phyloP scores from a whole-genome alignment of 768 basidiomycete species.

The Suillus discolor region DNA sequence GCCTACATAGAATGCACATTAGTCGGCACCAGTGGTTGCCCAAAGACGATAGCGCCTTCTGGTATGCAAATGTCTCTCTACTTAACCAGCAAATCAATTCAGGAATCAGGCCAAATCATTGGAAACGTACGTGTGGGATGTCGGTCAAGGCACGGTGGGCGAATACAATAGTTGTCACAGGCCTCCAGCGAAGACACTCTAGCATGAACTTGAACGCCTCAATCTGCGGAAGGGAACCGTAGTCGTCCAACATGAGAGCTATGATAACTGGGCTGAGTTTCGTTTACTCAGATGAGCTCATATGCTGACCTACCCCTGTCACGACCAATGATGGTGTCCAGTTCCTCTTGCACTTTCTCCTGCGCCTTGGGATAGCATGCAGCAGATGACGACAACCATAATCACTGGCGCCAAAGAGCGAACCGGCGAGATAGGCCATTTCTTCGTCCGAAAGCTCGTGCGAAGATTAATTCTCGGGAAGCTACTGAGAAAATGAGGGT shows the following conservation, averaged over 20 bases:
- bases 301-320: constrained; percentile 30
- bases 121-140: constrained; percentile 55
- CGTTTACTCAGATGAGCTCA: neutral
- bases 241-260: constrained; percentile 47
- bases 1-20: neutral
- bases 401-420: constrained; percentile 68
- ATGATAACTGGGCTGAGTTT: constrained; percentile 6
- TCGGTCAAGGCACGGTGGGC: constrained; percentile 67
- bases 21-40: constrained; percentile 36
- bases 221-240: constrained; percentile 36
- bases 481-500: constrained; percentile 55
- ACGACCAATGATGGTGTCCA: constrained; percentile 55
- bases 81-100: neutral
- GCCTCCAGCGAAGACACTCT: constrained; percentile 46
- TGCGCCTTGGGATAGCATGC: constrained; percentile 58
- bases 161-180: constrained; percentile 49
- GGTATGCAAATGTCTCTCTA: constrained; percentile 40
- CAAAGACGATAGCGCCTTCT: constrained; percentile 37
- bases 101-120: too few relatives aligned
- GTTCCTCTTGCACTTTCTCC: constrained; percentile 50
- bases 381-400: constrained; percentile 56
- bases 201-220: constrained; percentile 38
- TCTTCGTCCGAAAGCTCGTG: constrained; percentile 59
- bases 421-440: constrained; percentile 48
- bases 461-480: constrained; percentile 55